Base-by-base conservation (phyloP, 768 basidiomycete species). In the Pleurotus cornucopiae region DNA sequence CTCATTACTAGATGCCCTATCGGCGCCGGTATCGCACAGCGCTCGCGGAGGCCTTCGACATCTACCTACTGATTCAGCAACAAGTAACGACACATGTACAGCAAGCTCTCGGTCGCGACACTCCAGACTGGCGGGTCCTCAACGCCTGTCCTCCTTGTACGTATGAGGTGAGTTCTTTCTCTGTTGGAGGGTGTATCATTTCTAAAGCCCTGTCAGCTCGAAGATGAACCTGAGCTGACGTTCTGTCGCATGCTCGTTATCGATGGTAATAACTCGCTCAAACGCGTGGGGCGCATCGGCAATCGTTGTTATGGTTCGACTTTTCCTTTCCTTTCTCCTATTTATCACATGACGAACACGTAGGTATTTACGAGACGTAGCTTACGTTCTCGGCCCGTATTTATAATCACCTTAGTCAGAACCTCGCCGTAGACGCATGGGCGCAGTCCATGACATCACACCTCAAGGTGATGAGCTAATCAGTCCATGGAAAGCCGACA, bases 71-170 rank as follows among this genome's bases (percentile, higher is more conserved):
- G 0, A 59, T 72, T 25, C 57, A 16, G 0, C 26, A 40, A 0
- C 25, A 21, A 4, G 58, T 64, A 4, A n/a, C 63, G 1, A 14
- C 2, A 5, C 56, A 38, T 6, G 65, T 72, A 2, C 5, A 60
- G 12, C 43, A 9, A 18, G 62, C 58, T 0, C 63, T 76, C 2
- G 59, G 57, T 2, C 61, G 65, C 1, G 53, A 70, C 30, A 16
- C 46, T 3, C 56, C 62, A 1, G 40, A 65, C 21, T 72, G 67
- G 69, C 57, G 62, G 2, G 30, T 71, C 1, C 26, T 59, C 34
- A 61, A 71, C 55, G 55, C 63, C 2, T 71, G 67, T 46, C 65
- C 69, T 0, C 43, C 64, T 1, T 72, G 71, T 55, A 63, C 61
- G 0, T 68, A 70, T 55, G 62, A 63, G 37, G 39, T 41, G 39